Base-by-base conservation (phyloP, 331 rosid species). In the Arachis monticola region DNA sequence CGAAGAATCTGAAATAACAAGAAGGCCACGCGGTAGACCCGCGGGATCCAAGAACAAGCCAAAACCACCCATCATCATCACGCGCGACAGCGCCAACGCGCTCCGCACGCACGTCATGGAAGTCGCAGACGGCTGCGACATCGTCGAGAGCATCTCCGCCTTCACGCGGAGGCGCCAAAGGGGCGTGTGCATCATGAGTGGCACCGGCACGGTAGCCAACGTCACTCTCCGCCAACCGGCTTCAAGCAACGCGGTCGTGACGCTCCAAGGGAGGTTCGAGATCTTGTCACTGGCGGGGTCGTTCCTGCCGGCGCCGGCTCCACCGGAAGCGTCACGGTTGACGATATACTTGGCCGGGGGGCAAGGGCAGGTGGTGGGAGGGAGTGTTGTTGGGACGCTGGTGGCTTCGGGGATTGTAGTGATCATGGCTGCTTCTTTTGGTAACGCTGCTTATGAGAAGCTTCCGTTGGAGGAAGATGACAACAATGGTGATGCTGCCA, bases 81-180 rank as follows among this genome's bases (percentile, higher is more conserved):
- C 96, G 1, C 91, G 95, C 2, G 99, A 94, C 84, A 94, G 99
- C 58, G 96, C 99, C 1, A 94, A 94, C 59, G 99, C 99, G 17
- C 88, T 94, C 1, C 85, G 90, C 1, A 91, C 99, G 2, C 99
- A 94, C 63, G 97, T 94, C 45, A 88, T 94, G 92, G 99, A 94
- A 60, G 86, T 94, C 8, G 89, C 90, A 2, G 99, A 94, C 41
- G 97, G 97, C 1, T 88, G 95, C 14, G 99, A 94, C 67, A 83
- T 94, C 55, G 83, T 91, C 27, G 97, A 94, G 8, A 87, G 97
- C 17, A 89, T 94, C 7, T 84, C 96, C 72, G 83, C 70, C 83
- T 94, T 94, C 74, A 92, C 99, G 0, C 79, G 95, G 5, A 90
- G 96, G 12, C 95, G 99, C 17, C 99, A 94, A 58, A 65, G 95